Base-by-base conservation (phyloP, 768 basidiomycete species). In the Lactarius akahatsu region DNA sequence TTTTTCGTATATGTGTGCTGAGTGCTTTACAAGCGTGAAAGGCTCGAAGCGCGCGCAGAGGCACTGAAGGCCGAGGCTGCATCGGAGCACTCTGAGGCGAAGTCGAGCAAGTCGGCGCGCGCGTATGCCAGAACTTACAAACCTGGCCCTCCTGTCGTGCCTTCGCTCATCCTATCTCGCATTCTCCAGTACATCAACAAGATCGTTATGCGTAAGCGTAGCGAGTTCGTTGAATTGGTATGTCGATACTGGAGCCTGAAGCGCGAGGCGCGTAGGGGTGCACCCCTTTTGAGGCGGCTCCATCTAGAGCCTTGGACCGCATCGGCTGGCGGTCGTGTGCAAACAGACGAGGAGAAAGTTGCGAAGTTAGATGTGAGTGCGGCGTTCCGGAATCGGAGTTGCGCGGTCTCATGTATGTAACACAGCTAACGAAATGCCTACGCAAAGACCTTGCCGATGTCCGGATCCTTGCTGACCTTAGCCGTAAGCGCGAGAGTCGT, bases 231-330 rank as follows among this genome's bases (percentile, higher is more conserved):
- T 15, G 83, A 86, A 57, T 76, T 86, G 72, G 81, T 95, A 38
- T 96, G 92, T 72, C 85, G 87, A 73, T 99, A 98, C 73, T 99
- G 97, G 97, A 98, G 97, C 77, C 76, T 99, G 76, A 98, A 99
- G 78, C 81, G 97, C 4, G 96, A 98, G 74, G 93, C 87, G 1
- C 83, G 97, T 68, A 78, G 96, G 47, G 97, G 97, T 4, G 97
- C 97, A 10, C 96, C 97, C 13, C 76, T 98, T 67, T 76, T 99
- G 70, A 98, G 98, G 77, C 75, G 97, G 61, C 74, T 99, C 64
- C 95, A 99, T 78, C 80, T 98, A 32, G 96, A 99, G 78, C 96
- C 97, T 0, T 98, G 97, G 97, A 98, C 96, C 0, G 92, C 93
- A 3, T 86, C 83, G 50, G 83, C 86, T 20, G 81, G 82, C 7